A percentile compares a stretch with the other conserved stretches of the same genome.
phyloP scores from a whole-genome alignment of 163 green algal genomes.

The Botryococcus braunii region DNA sequence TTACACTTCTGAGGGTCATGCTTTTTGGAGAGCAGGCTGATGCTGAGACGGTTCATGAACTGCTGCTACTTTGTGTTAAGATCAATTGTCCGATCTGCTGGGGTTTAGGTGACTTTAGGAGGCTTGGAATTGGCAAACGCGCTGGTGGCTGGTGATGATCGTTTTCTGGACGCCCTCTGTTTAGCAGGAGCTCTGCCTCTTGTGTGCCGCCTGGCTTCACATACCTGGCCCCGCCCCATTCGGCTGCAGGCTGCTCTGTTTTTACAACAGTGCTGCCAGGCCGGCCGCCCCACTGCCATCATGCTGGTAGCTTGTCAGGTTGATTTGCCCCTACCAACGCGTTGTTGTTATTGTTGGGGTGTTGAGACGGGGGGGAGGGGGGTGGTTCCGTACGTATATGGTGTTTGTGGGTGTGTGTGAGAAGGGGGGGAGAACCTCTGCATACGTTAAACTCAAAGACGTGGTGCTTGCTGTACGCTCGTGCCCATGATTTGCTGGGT shows the following conservation, averaged over 20 bases:
- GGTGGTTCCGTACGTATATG: too few species aligned
- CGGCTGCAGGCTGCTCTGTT: conserved; percentile 46
- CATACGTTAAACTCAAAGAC: too few species aligned
- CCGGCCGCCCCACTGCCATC: conserved; percentile 31
- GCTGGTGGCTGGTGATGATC: conserved; percentile 25
- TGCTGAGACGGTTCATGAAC: too few species aligned
- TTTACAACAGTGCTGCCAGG: conserved; percentile 42
- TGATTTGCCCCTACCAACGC: not conserved
- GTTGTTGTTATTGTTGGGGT: conserved; percentile 14
- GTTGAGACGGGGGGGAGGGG: too few species aligned
- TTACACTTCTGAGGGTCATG: too few species aligned
- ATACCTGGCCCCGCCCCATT: conserved; percentile 22
- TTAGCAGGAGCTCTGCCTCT: conserved; percentile 54
- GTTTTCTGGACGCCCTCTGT: conserved; percentile 43
- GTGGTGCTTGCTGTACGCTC: too few species aligned
- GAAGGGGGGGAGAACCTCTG: too few species aligned
- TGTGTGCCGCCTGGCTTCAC: conserved; percentile 27
- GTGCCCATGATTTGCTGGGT: too few species aligned
- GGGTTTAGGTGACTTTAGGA: conserved; percentile 30
- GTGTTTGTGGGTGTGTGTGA: too few species aligned
- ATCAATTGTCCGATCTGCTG: too few species aligned
- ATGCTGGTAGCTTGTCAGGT: conserved; percentile 63
- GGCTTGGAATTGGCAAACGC: conserved; percentile 42
- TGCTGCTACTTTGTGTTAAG: too few species aligned
- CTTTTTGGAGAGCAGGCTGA: too few species aligned